These are phyloP conservation scores for Chalciporus piperatoides DNA, from an alignment of 1,284 basidiomycete species.

Conservation along the genomic window DNA sequence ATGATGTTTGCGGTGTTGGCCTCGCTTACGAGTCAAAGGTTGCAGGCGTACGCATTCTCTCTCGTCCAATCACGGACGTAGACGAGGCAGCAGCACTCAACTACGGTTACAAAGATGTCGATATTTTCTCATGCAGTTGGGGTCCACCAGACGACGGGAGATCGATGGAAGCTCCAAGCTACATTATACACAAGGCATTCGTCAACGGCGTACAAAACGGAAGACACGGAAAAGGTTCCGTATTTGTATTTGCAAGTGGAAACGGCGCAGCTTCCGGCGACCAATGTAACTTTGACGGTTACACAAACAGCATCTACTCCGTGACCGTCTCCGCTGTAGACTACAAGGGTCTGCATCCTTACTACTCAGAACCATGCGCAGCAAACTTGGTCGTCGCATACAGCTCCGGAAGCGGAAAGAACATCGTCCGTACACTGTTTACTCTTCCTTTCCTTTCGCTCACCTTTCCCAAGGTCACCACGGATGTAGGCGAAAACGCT, in stretches of 20 bases:
- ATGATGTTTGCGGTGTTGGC: slow-evolving; percentile 93
- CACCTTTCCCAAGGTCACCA: slow-evolving; percentile 70
- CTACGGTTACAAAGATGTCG: slow-evolving; percentile 87
- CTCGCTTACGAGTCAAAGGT: slow-evolving; percentile 92
- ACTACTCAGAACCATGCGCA: slow-evolving; percentile 96
- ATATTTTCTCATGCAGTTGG: slow-evolving; percentile 95
- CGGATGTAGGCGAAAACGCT: slow-evolving; percentile 83
- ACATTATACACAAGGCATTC: slow-evolving; percentile 92
- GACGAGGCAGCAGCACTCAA: slow-evolving; percentile 97
- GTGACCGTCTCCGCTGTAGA: slow-evolving; percentile 95
- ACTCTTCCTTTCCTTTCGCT: slow-evolving; percentile 11
- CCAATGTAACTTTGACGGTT: slow-evolving; percentile 99
- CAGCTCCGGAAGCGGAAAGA: slow-evolving; percentile 92
- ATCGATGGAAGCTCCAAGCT: slow-evolving; percentile 93
- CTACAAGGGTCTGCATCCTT: slow-evolving; percentile 89
- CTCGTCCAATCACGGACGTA: slow-evolving; percentile 95
- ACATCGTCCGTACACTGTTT: slow-evolving; percentile 64
- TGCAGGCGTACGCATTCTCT: slow-evolving; percentile 93
- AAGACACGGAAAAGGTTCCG: slow-evolving; percentile 83
- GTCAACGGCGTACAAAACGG: slow-evolving; percentile 94
- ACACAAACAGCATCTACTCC: slow-evolving; percentile 97
- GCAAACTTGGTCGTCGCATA: slow-evolving; percentile 97
- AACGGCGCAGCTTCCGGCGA: slow-evolving; percentile 92
- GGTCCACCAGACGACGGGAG: slow-evolving; percentile 95
- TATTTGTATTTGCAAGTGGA: slow-evolving; percentile 98